Evolutionary conservation across 192 early-diverging fungal genomes (phyloP).

Genomic region (Phycomyces blakesleeanus): DNA sequence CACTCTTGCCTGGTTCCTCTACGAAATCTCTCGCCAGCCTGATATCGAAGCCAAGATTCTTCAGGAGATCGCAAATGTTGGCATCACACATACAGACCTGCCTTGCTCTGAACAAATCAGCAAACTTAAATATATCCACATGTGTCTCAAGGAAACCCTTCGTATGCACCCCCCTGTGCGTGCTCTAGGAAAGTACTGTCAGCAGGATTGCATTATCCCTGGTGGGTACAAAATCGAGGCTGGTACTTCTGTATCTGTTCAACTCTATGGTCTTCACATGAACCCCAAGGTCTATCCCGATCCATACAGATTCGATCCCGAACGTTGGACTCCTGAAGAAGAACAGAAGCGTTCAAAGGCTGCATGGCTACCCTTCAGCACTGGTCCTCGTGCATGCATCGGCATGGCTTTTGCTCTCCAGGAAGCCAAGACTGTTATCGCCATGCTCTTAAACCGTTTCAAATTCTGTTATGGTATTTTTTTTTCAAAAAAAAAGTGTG

Average conservation of each 20-base stretch:
- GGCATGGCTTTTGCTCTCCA: slow-evolving; percentile 48
- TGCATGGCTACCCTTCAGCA: slow-evolving; percentile 35
- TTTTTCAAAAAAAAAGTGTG: not conserved
- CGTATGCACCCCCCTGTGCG: slow-evolving; percentile 29
- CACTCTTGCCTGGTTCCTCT: slow-evolving; percentile 29
- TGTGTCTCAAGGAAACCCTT: slow-evolving; percentile 23
- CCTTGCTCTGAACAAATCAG: slow-evolving; percentile 21
- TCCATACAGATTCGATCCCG: slow-evolving; percentile 28
- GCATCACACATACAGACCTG: slow-evolving; percentile 11
- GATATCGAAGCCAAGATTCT: slow-evolving; percentile 23
- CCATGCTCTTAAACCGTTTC: slow-evolving; percentile 43
- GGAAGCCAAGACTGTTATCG: slow-evolving; percentile 55
- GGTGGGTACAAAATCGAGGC: slow-evolving; percentile 24
- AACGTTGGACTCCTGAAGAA: slow-evolving; percentile 32
- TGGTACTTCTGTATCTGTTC: not conserved
- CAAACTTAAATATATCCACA: slow-evolving; percentile 17
- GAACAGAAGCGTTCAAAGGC: slow-evolving; percentile 20
- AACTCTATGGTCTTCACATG: slow-evolving; percentile 20
- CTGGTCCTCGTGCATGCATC: slow-evolving; percentile 34
- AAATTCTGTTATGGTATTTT: slow-evolving; percentile 32
- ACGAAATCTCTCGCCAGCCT: slow-evolving; percentile 24
- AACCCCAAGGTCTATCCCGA: slow-evolving; percentile 23
- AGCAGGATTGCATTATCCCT: slow-evolving; percentile 23
- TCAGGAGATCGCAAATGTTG: slow-evolving; percentile 25
- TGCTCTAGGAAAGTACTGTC: slow-evolving; percentile 19